phyloP scores from a whole-genome alignment of 2,329 filamentous ascomycete species.

The Cladorrhinum sp. region DNA sequence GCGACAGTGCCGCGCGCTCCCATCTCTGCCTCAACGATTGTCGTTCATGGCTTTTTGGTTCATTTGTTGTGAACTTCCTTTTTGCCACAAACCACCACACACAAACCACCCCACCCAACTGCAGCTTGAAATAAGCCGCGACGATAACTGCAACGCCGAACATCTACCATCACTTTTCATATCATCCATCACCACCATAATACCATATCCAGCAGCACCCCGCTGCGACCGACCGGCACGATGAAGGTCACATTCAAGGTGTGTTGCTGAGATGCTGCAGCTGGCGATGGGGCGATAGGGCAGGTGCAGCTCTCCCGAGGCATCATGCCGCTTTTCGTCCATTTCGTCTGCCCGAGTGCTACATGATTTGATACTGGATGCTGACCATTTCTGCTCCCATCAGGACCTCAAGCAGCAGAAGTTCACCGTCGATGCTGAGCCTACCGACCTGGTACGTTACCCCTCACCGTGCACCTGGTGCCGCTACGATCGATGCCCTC shows the following conservation, averaged over 20 bases:
- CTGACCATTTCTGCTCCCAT: constrained; percentile 23
- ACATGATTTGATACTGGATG: constrained; percentile 4
- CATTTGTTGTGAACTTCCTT: neutral
- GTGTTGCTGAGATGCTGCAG: constrained; percentile 21
- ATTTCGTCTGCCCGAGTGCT: neutral
- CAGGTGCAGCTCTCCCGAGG: neutral
- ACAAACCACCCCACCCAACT: neutral
- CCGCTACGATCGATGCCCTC: constrained; percentile 4
- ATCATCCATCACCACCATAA: constrained; percentile 27
- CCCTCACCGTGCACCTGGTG: constrained; percentile 28
- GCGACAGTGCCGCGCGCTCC: neutral
- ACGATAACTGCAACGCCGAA: neutral
- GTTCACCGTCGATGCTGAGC: constrained; percentile 93
- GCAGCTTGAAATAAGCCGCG: neutral
- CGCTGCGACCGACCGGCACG: constrained; percentile 28
- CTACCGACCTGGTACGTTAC: constrained; percentile 77
- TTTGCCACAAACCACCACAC: constrained; percentile 5
- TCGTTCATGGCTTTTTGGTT: neutral
- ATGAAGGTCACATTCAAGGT: constrained; percentile 71
- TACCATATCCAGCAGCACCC: constrained; percentile 26
- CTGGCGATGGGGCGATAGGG: neutral
- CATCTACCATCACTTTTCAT: neutral
- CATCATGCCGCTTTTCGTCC: neutral
- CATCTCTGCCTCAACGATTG: neutral
- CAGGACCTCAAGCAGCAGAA: constrained; percentile 99